Percentiles rank a stretch among this genome's conserved stretches.
Conservation (phyloP, 306 rosid genomes). For the Vigna reflexopilosa region DNA sequence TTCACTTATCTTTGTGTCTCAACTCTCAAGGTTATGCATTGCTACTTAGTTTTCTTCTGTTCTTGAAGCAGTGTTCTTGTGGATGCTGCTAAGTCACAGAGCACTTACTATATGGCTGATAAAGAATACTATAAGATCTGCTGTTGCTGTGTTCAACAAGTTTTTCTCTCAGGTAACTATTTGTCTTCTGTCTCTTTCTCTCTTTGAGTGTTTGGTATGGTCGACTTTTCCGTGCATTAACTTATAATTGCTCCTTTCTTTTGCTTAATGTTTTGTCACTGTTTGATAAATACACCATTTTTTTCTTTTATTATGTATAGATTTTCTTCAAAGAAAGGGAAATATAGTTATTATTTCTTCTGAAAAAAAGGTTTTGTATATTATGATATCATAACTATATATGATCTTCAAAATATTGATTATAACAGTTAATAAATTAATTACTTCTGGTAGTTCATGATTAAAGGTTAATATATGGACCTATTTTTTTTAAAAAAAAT, state of each 20-base stretch:
- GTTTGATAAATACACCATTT: background rate
- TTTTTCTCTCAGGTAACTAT: conserved; percentile 33
- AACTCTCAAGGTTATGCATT: background rate
- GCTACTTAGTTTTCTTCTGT: background rate
- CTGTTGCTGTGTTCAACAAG: background rate
- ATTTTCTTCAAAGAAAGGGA: background rate
- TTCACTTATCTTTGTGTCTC: background rate
- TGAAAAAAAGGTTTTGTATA: too few species aligned
- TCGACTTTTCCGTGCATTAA: background rate
- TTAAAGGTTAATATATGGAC: too few species aligned
- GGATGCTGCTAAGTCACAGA: background rate
- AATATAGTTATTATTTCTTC: too few species aligned
- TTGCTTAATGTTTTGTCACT: conserved; percentile 31
- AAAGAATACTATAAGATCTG: background rate
- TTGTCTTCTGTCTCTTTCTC: background rate
- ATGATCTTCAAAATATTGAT: too few species aligned
- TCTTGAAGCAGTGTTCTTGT: background rate
- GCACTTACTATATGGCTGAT: background rate
- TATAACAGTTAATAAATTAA: too few species aligned
- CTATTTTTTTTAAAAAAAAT: background rate
- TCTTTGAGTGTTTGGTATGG: background rate
- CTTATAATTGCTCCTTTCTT: background rate
- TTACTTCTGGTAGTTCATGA: too few species aligned
- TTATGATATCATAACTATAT: too few species aligned
- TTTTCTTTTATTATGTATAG: background rate